Conservation (phyloP, 2,329 filamentous ascomycete genomes). For the Lizonia empirigonia region DNA sequence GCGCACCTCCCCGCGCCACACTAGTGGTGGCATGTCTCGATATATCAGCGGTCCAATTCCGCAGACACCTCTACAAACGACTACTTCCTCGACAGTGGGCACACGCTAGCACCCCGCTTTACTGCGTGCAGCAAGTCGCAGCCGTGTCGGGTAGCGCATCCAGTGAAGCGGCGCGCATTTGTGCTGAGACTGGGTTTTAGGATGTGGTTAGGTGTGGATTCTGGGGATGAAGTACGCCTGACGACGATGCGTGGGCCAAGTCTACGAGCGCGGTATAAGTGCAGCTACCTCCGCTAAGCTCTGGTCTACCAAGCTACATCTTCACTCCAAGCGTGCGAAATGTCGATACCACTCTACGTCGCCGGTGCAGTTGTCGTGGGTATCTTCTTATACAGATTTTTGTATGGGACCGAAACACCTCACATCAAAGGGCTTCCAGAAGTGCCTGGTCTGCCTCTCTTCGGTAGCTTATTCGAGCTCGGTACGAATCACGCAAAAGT, state of each 20-base stretch:
- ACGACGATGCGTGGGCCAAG: conserved; percentile 8
- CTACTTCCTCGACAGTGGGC: background rate
- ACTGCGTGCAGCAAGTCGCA: conserved; percentile 6
- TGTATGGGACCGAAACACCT: conserved; percentile 55
- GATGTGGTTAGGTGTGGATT: conserved; percentile 12
- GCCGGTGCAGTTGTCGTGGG: conserved; percentile 50
- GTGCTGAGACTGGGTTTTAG: conserved; percentile 5
- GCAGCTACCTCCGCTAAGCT: background rate
- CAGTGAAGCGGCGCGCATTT: conserved; percentile 9
- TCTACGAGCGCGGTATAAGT: conserved; percentile 13
- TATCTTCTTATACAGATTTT: conserved; percentile 49
- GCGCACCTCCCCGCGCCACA: conserved; percentile 14
- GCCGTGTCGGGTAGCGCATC: conserved; percentile 9
- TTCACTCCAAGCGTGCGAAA: conserved; percentile 17
- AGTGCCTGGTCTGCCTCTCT: conserved; percentile 54
- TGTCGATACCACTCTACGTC: conserved; percentile 50
- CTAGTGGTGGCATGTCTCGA: conserved; percentile 6
- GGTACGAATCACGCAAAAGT: conserved; percentile 55
- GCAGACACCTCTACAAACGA: conserved; percentile 4
- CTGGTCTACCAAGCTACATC: background rate
- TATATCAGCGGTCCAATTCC: conserved; percentile 15
- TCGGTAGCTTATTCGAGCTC: conserved; percentile 55
- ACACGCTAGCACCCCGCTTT: conserved; percentile 12
- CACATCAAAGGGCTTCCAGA: conserved; percentile 57
- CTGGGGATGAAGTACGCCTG: background rate